Evolutionary conservation across 345 rosid genomes (phyloP).

Genomic region (Euphorbia pulcherrima): DNA sequence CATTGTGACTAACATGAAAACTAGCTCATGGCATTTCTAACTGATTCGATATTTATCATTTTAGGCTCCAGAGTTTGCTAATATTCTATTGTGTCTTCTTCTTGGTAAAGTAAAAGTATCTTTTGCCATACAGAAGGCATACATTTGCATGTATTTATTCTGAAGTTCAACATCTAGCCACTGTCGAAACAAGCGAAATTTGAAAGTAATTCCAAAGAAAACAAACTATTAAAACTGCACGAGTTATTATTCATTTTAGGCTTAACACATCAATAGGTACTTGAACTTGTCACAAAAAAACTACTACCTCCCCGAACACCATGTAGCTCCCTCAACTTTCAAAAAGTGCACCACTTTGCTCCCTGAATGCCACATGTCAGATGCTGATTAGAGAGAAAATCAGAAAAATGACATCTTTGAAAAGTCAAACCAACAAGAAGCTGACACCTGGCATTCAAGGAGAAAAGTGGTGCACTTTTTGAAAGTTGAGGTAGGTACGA

Average conservation of each 20-base stretch:
- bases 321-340: too few relatives aligned
- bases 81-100: background rate
- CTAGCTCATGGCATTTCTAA: background rate
- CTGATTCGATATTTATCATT: background rate
- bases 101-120: background rate
- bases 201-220: background rate
- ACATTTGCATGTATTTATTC: background rate
- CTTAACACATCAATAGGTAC: too few relatives aligned
- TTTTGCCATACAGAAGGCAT: background rate
- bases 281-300: too few relatives aligned
- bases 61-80: background rate
- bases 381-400: too few relatives aligned
- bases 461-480: too few relatives aligned
- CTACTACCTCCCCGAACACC: too few relatives aligned
- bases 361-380: too few relatives aligned
- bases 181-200: background rate
- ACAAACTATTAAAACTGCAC: background rate
- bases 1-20: background rate
- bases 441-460: too few relatives aligned
- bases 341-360: too few relatives aligned
- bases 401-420: too few relatives aligned
- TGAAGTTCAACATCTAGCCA: background rate
- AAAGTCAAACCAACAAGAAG: too few relatives aligned
- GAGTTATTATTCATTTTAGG: background rate
- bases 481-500: too few relatives aligned